Evolutionary conservation across 2,329 filamentous ascomycete genomes (phyloP).

Genomic region (Periglandula ipomoeae): DNA sequence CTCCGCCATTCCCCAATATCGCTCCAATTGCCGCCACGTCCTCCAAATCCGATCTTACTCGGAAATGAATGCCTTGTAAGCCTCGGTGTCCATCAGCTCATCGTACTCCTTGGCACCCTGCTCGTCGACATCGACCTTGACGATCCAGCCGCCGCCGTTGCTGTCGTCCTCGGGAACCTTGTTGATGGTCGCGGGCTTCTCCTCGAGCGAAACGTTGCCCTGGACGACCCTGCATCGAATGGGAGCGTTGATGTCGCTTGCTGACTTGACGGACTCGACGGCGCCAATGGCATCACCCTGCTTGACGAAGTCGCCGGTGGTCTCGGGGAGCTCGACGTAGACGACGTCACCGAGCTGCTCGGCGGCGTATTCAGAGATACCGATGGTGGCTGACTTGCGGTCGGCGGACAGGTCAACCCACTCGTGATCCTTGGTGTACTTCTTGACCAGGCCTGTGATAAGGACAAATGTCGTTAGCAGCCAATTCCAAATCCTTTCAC

Average conservation of each 20-base stretch:
- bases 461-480: not conserved
- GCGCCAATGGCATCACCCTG: constrained; percentile 83
- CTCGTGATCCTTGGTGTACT: constrained; percentile 96
- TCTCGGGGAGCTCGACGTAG: constrained; percentile 84
- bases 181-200: constrained; percentile 83
- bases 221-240: constrained; percentile 67
- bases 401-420: constrained; percentile 87
- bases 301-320: constrained; percentile 52
- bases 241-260: constrained; percentile 93
- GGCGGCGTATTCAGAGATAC: constrained; percentile 87
- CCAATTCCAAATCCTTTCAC: not conserved
- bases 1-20: no score
- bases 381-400: constrained; percentile 69
- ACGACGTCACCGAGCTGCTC: constrained; percentile 92
- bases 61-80: constrained; percentile 65
- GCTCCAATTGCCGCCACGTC: not conserved
- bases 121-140: constrained; percentile 71
- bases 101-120: constrained; percentile 59
- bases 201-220: constrained; percentile 67
- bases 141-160: constrained; percentile 80
- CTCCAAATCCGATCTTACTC: constrained; percentile 7
- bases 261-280: constrained; percentile 96
- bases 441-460: constrained; percentile 55
- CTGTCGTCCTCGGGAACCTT: constrained; percentile 72
- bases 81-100: constrained; percentile 63